Base-by-base conservation (phyloP, 1,284 basidiomycete genomes). In the Cryptococcus sp. region DNA sequence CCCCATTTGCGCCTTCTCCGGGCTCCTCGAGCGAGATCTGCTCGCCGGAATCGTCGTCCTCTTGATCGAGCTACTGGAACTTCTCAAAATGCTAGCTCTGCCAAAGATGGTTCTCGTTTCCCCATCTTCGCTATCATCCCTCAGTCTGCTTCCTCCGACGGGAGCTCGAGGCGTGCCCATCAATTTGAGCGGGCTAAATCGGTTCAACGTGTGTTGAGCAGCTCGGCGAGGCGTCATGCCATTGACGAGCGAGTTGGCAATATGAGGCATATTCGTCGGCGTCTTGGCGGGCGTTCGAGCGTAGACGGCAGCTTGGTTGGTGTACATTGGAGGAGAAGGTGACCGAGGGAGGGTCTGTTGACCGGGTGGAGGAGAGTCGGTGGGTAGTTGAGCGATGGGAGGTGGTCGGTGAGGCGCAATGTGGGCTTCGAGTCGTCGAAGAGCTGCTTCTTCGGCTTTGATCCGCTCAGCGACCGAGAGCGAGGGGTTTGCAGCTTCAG, bases 381-480 rank as follows among this genome's bases (percentile, higher is more conserved):
- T 36, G 18, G 34, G 34, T n/a, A n/a, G n/a, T n/a, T n/a, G n/a
- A n/a, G n/a, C n/a, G 34, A 36, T 36, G 23, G 46, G 47, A 34
- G 21, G 42, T 26, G 28, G 41, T 12, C 66, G 53, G 14, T 65
- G 51, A 24, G 59, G 59, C 1, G 52, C 58, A 2, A 72, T 33
- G 9, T 54, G 45, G 6, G 57, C 54, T 55, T 73, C 70, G 16
- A 71, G 56, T 2, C 50, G 55, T 19, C 54, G 48, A 10, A 72
- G 53, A 2, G 65, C 63, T 24, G 58, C 65, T 45, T 72, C 71
- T 50, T 73, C 71, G 1, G 63, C 63, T 47, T 60, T 61, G 51
- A 73, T 62, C 24, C 64, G 62, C 34, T 71, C 69, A 28, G 70
- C 71, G 3, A 41, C 19, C 14, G 46, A 38, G n/a, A n/a, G n/a